Evolutionary conservation across 2,329 filamentous ascomycete species (phyloP).

Genomic region (Westerdykella sp.): DNA sequence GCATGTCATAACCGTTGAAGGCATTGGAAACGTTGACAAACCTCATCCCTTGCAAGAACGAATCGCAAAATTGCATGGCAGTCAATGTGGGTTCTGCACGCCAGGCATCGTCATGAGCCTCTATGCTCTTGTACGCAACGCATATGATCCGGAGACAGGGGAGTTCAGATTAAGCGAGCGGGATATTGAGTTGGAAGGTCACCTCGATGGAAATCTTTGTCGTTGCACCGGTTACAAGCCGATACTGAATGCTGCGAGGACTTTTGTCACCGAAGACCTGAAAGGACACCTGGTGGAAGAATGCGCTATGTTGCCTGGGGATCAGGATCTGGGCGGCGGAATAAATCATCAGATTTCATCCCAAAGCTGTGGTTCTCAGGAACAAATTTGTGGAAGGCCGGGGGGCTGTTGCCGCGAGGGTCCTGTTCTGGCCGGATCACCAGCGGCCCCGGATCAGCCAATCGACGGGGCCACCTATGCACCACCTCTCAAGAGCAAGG

Average conservation of each 20-base stretch:
- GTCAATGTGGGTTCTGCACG: constrained; percentile 91
- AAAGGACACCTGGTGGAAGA: constrained; percentile 46
- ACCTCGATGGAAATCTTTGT: constrained; percentile 89
- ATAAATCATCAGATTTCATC: no score
- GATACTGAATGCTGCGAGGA: constrained; percentile 87
- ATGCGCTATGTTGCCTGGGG: no score
- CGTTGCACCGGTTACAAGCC: constrained; percentile 90
- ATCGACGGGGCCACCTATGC: constrained; percentile 30
- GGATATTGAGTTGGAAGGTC: constrained; percentile 35
- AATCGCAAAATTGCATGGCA: constrained; percentile 83
- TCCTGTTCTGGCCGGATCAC: constrained; percentile 1
- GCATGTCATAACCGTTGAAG: constrained; percentile 94
- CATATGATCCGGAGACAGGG: constrained; percentile 31
- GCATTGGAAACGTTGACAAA: constrained; percentile 76
- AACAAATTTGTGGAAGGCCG: constrained; percentile 38
- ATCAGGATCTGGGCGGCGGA: no score
- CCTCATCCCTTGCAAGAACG: constrained; percentile 87
- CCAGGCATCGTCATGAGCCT: constrained; percentile 91
- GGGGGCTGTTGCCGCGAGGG: constrained; percentile 35
- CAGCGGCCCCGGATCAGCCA: no score
- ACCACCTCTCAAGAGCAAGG: constrained; percentile 32
- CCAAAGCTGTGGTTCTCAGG: constrained; percentile 41
- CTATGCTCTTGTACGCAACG: constrained; percentile 81
- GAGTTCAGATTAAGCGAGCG: constrained; percentile 30
- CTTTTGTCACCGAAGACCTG: constrained; percentile 58